Evolutionary conservation across 495 filamentous ascomycete species (phyloP), one percentile per base, ranked within the genome.

Genomic region (Penicillium mononematosum): DNA sequence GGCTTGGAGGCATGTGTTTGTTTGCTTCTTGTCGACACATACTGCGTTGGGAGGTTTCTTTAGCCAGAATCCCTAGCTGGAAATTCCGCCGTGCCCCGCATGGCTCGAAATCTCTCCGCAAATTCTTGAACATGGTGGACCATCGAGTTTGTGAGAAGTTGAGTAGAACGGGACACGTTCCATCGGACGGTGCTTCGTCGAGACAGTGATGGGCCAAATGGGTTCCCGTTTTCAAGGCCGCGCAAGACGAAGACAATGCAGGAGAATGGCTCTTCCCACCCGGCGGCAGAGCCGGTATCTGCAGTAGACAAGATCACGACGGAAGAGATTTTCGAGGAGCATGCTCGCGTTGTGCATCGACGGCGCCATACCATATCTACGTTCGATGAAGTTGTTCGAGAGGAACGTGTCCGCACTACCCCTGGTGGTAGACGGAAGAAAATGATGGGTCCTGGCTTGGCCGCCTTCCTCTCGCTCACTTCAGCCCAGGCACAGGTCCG

Each of bases 41-140:
- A 16, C 83, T 98, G n/a, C 83, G 78, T 68, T 96, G 90, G 90
- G 90, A 88, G 36, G 86, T 97, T 16, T 78, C 87, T 48, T 74
- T 98, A 42, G 92, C 93, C 17, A 78, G 95, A 41, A 89, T 98
- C 36, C 94, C 94, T 2, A 89, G 82, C 58, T 97, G 93, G 90
- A 88, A 92, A 34, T 92, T 98, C 60, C 83, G 85, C 58, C 83
- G 85, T 19, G 70, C 80, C 12, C 75, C 76, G 0, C 72, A 70
- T 12, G 60, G 73, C 24, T 73, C 78, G 24, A 72, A 73, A 54
- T 77, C 78, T 14, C 74, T 70, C 17, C 78, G 78, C 44, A 72
- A 72, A 12, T 73, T 84, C 46, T 58, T 85, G n/a, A 76, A 80
- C 58, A 63, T 73, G 31, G 69, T 86, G 38, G 79, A 81, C 34